phyloP scores from a whole-genome alignment of 805 yeast genomes.

The Debaryomyces castellii region DNA sequence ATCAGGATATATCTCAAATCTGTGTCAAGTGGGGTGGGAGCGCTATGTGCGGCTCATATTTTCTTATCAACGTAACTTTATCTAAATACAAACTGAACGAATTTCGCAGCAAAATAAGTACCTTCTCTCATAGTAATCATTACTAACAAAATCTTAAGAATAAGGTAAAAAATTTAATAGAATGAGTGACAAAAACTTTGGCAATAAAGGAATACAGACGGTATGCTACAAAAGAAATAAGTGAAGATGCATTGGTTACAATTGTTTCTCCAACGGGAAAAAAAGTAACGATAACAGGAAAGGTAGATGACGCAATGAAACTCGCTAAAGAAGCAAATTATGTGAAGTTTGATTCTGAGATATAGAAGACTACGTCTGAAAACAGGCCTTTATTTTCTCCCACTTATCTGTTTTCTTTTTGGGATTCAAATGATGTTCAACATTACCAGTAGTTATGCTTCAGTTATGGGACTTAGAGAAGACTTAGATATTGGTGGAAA shows the following conservation, averaged over 20 bases:
- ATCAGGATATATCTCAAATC: background rate
- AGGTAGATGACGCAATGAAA: conserved; percentile 40
- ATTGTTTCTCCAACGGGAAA: conserved; percentile 20
- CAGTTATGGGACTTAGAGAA: conserved; percentile 42
- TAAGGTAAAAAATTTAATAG: background rate
- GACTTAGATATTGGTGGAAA: conserved; percentile 40
- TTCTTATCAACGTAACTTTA: no score
- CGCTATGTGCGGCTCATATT: background rate
- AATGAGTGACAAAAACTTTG: no score
- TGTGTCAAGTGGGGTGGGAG: background rate
- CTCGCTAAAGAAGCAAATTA: conserved; percentile 19
- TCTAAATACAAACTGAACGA: no score
- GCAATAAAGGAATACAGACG: no score
- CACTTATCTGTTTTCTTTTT: conserved; percentile 33
- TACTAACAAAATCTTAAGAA: background rate
- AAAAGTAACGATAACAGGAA: conserved; percentile 24
- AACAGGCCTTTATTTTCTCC: conserved; percentile 15
- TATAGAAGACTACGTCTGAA: background rate
- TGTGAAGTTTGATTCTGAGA: no score
- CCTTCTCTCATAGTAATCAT: background rate
- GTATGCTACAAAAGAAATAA: no score
- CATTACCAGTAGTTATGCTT: conserved; percentile 42
- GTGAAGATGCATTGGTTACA: background rate
- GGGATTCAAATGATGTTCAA: conserved; percentile 46
- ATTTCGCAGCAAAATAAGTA: background rate